Evolutionary conservation across 2,329 filamentous ascomycete genomes (phyloP), one percentile per base, ranked within the genome.

Genomic region (Penicillium sp.): DNA sequence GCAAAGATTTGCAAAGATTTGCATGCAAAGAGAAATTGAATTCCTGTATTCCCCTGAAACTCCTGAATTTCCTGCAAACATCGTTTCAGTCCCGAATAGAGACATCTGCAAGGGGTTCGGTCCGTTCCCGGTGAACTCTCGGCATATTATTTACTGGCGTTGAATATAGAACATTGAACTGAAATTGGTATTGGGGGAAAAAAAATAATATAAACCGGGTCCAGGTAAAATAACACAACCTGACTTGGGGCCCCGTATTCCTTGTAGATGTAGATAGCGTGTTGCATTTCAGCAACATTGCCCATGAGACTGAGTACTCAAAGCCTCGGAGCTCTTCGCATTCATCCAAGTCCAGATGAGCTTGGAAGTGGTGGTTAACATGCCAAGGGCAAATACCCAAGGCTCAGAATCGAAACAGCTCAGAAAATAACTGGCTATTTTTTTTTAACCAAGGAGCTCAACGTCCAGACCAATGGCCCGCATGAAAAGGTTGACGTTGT

Each of bases 401-500:
- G 31, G 41, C 24, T 47, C 15, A 26, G 13, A 26, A 35, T 26
- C 17, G 41, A 38, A 28, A 19, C 37, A 31, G 28, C 37, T 8
- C 8, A 26, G 8, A 26, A 26, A 26, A 26, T 26, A 26, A 9
- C 24, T 8, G 24, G 24, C 19, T 21, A n/a, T n/a, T 21, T 9
- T 6, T 6, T 3, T 56, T 75, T 72, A 83, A 59, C 78, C 79
- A 56, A 84, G 75, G 60, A 84, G 69, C 57, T 96, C 93, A 44
- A 98, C 93, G 73, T 98, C 93, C 66, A 98, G 78, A n/a, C 93
- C 93, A 70, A 98, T 96, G 49, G 91, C 93, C 64, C 89, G 85
- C 90, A 98, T 96, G 70, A 98, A 98, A 49, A 98, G 74, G 67
- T 98, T 98, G 59, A 98, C 93, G 64, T 95, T 95, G 51, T 85